These are phyloP conservation scores for Neofusicoccum sp. DNA, from an alignment of 2,329 filamentous ascomycete genomes.

Conservation along the genomic window DNA sequence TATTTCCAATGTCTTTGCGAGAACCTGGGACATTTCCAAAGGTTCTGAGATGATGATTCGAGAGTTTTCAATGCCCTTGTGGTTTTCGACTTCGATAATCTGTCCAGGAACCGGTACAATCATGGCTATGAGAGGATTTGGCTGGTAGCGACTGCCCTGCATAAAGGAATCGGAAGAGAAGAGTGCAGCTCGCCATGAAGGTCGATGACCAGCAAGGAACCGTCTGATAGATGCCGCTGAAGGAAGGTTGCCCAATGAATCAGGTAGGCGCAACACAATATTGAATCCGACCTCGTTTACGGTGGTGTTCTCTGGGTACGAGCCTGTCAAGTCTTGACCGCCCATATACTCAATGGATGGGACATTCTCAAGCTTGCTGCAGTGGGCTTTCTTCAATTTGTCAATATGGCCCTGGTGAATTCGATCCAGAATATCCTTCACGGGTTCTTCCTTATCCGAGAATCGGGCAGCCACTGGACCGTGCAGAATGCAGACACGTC, in stretches of 20 bases:
- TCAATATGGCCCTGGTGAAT: conserved; percentile 23
- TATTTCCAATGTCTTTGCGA: neutral
- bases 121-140: neutral
- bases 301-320: neutral
- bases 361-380: conserved; percentile 12
- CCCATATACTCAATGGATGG: conserved; percentile 23
- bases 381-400: conserved; percentile 19
- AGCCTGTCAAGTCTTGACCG: conserved; percentile 3
- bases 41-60: neutral
- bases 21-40: neutral
- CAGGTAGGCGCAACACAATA: neutral
- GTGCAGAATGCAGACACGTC: conserved; percentile 37
- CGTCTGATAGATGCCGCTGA: neutral
- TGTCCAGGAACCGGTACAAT: neutral
- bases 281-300: neutral
- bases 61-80: neutral
- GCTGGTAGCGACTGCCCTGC: neutral
- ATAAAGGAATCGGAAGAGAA: neutral
- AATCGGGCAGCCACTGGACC: conserved; percentile 36
- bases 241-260: neutral
- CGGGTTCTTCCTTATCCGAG: conserved; percentile 25
- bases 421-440: conserved; percentile 21
- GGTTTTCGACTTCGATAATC: neutral
- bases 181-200: neutral
- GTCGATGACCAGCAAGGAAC: neutral